Percentiles rank a stretch among this genome's conserved stretches.
These are phyloP conservation scores for Wickerhamomyces chaumierensis DNA, from an alignment of 805 yeast species.

Conservation along the genomic window DNA sequence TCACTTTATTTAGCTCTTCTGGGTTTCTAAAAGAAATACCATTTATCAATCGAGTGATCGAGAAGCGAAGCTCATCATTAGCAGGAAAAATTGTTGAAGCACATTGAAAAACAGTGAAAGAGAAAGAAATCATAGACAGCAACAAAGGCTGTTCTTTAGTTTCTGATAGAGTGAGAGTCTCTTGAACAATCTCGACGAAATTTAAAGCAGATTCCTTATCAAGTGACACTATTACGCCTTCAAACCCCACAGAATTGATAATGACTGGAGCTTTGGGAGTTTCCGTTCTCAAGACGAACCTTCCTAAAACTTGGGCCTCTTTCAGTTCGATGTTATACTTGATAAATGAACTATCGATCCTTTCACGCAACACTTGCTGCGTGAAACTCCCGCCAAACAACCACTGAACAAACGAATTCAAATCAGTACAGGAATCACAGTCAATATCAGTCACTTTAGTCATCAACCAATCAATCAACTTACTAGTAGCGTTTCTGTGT, in stretches of 20 bases:
- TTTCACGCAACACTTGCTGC: too few relatives aligned
- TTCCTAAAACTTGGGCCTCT: too few relatives aligned
- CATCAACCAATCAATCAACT: conserved; percentile 39
- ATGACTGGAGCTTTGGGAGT: too few relatives aligned
- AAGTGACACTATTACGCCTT: not conserved
- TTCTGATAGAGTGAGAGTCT: not conserved
- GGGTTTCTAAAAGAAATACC: conserved; percentile 1
- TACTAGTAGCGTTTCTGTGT: conserved; percentile 19
- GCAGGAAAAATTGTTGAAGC: conserved; percentile 1
- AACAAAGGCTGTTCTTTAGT: not conserved
- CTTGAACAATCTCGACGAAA: not conserved
- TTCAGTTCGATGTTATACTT: too few relatives aligned
- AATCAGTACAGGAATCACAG: too few relatives aligned
- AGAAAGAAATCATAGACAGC: conserved; percentile 1
- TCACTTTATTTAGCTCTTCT: not conserved
- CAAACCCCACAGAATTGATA: not conserved
- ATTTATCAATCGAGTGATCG: conserved; percentile 7
- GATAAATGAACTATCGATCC: too few relatives aligned
- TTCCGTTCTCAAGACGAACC: too few relatives aligned
- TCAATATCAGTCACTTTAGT: not conserved
- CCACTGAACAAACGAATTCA: not conserved
- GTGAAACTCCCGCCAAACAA: not conserved
- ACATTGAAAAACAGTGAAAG: conserved; percentile 8
- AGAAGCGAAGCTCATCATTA: conserved; percentile 11
- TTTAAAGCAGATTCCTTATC: not conserved